phyloP scores from a whole-genome alignment of 371 early-diverging fungal genomes.

The Mycotypha africana region DNA sequence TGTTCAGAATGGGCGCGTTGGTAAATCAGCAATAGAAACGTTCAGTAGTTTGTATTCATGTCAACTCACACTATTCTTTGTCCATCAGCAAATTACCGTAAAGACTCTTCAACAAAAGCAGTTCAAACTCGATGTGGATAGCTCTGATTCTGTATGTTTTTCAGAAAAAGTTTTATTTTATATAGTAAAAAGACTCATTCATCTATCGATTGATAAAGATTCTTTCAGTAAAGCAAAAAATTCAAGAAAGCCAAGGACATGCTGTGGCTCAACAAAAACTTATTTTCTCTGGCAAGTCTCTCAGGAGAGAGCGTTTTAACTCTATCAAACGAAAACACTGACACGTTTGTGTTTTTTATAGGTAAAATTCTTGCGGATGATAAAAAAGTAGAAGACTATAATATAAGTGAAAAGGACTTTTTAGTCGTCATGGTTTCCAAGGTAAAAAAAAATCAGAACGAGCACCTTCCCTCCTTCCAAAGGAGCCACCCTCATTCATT shows the following conservation, averaged over 20 bases:
- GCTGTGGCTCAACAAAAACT: slow-evolving; percentile 77
- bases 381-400: slow-evolving; percentile 67
- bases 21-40: too few species aligned
- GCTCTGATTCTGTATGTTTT: slow-evolving; percentile 53
- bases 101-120: slow-evolving; percentile 87
- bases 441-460: slow-evolving; percentile 34
- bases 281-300: slow-evolving; percentile 77
- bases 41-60: too few species aligned
- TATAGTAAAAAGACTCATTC: background rate
- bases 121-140: slow-evolving; percentile 79
- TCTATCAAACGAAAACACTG: too few species aligned
- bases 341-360: too few species aligned
- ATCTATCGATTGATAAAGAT: slow-evolving; percentile 37
- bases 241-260: slow-evolving; percentile 66
- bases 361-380: slow-evolving; percentile 88
- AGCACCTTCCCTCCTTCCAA: too few species aligned
- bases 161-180: background rate
- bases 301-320: too few species aligned
- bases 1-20: too few species aligned
- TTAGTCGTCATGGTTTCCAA: slow-evolving; percentile 93
- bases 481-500: too few species aligned
- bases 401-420: slow-evolving; percentile 88
- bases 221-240: slow-evolving; percentile 70
- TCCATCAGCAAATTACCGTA: slow-evolving; percentile 67
- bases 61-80: too few species aligned